These are phyloP conservation scores for Chaetomium olivaceum DNA, from an alignment of 2,329 filamentous ascomycete species.

Conservation along the genomic window DNA sequence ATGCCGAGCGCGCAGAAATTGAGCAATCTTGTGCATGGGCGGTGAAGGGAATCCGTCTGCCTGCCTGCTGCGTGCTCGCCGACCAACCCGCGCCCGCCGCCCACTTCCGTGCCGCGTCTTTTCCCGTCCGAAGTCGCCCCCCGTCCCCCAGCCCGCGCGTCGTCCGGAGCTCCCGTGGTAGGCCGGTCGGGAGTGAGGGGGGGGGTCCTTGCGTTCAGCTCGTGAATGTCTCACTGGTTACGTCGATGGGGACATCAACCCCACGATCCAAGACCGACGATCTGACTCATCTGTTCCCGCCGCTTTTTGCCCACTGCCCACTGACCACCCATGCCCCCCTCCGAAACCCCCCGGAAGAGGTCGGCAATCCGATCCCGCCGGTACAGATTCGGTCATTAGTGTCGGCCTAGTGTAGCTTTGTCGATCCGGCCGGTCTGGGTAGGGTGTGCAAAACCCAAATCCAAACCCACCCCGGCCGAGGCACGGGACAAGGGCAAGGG, in stretches of 20 bases:
- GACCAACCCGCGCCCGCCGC: not conserved
- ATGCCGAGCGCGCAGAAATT: not conserved
- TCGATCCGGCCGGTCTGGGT: constrained; percentile 8
- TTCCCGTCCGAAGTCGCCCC: not conserved
- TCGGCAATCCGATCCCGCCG: not conserved
- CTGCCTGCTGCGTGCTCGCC: not conserved
- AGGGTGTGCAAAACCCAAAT: constrained; percentile 1
- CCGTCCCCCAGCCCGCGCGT: not conserved
- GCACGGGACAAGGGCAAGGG: not conserved
- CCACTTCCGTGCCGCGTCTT: not conserved
- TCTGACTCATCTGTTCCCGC: not conserved
- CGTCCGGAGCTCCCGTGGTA: not conserved
- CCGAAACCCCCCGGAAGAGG: not conserved
- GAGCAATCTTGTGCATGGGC: not conserved
- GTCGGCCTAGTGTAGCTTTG: not conserved
- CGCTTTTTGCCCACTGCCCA: too few relatives aligned
- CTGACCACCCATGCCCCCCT: not conserved
- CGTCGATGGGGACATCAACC: not conserved
- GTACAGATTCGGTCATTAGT: not conserved
- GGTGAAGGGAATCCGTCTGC: not conserved
- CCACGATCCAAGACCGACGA: not conserved
- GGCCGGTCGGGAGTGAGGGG: not conserved
- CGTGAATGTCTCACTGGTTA: not conserved
- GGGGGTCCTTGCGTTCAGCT: not conserved
- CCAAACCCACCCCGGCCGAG: not conserved